Conservation (phyloP, 768 basidiomycete species). For the Mycena vulgaris region DNA sequence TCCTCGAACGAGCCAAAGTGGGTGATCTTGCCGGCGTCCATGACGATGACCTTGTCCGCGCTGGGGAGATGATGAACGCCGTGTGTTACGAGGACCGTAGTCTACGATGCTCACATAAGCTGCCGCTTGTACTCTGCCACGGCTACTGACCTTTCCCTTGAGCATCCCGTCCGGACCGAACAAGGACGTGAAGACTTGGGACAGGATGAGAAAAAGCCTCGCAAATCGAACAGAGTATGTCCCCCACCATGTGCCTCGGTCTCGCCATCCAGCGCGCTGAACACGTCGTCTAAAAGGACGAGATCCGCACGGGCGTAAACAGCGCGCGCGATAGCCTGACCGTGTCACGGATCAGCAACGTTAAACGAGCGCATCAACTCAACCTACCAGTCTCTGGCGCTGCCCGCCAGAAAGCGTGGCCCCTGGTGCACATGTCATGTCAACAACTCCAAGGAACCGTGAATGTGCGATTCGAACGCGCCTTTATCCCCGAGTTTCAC, state of each 20-base stretch:
- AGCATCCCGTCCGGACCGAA: conserved; percentile 31
- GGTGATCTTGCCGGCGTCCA: conserved; percentile 15
- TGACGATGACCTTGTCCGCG: conserved; percentile 31
- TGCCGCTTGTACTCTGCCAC: too few species aligned
- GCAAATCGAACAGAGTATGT: not conserved
- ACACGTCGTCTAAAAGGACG: conserved; percentile 16
- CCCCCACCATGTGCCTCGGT: conserved; percentile 18
- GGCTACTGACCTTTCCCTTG: conserved; percentile 19
- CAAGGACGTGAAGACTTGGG: conserved; percentile 28
- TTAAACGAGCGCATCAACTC: too few species aligned
- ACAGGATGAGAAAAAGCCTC: not conserved
- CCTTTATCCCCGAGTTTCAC: conserved; percentile 30
- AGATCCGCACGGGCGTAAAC: conserved; percentile 18
- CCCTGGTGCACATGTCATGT: conserved; percentile 4
- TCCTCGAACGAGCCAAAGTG: conserved; percentile 32
- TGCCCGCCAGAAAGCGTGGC: conserved; percentile 31
- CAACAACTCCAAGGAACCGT: too few species aligned
- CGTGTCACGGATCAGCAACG: too few species aligned
- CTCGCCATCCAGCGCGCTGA: conserved; percentile 19
- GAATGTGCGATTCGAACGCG: not conserved
- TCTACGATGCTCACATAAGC: conserved; percentile 3
- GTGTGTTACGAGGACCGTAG: conserved; percentile 33
- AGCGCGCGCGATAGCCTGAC: conserved; percentile 11
- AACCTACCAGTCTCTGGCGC: conserved; percentile 24
- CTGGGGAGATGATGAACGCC: conserved; percentile 31